These are phyloP conservation scores for Xylaria multiplex DNA, from an alignment of 2,329 filamentous ascomycete genomes.

Conservation along the genomic window DNA sequence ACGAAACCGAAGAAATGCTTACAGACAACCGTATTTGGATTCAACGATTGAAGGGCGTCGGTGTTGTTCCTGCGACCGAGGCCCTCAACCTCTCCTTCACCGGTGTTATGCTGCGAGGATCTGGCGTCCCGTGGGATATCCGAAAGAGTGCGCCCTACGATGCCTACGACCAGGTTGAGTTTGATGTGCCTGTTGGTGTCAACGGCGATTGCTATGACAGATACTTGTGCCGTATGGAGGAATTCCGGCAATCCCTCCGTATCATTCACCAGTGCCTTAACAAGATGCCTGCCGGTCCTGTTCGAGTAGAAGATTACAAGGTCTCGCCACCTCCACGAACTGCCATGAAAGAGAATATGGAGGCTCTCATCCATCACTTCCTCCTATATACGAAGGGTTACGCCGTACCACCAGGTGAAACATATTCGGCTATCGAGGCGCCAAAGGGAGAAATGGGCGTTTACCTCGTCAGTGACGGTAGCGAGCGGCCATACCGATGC, in stretches of 20 bases:
- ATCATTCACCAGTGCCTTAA: constrained; percentile 99
- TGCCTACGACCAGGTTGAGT: constrained; percentile 97
- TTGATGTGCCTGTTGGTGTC: constrained; percentile 94
- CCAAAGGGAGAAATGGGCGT: constrained; percentile 99
- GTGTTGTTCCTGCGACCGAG: constrained; percentile 89
- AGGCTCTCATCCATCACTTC: constrained; percentile 99
- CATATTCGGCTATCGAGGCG: constrained; percentile 98
- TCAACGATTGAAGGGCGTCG: constrained; percentile 87
- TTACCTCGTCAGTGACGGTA: constrained; percentile 94
- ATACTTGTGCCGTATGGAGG: constrained; percentile 99
- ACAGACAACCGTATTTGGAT: constrained; percentile 99
- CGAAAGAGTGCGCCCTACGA: constrained; percentile 98
- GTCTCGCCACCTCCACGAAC: constrained; percentile 92
- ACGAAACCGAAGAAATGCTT: constrained; percentile 98
- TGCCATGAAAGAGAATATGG: constrained; percentile 99
- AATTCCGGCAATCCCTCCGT: constrained; percentile 96
- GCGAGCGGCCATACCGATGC: constrained; percentile 95
- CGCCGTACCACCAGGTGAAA: constrained; percentile 95
- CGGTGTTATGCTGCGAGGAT: constrained; percentile 97
- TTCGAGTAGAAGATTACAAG: constrained; percentile 99
- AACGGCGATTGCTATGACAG: constrained; percentile 99
- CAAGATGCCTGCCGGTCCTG: constrained; percentile 95
- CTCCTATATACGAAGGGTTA: constrained; percentile 99
- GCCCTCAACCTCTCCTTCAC: constrained; percentile 98
- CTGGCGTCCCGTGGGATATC: constrained; percentile 94